Evolutionary conservation across 73 alveolate species (phyloP).

Genomic region (Tetrahymena thermophila): DNA sequence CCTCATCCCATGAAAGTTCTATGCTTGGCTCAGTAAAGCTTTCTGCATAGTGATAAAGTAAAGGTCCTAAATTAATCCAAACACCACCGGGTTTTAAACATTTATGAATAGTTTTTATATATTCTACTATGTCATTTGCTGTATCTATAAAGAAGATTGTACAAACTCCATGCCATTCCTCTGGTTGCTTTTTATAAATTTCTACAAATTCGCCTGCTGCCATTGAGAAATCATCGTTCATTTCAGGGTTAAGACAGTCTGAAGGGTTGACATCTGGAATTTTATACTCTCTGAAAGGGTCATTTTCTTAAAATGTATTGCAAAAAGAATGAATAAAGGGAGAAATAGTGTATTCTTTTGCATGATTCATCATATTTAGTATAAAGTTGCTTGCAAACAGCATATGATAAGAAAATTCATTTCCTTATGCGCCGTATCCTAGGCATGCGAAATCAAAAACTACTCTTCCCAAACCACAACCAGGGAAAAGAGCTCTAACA

Average conservation of each 20-base stretch:
- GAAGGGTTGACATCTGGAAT: constrained; percentile 68
- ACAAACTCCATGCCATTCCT: constrained; percentile 78
- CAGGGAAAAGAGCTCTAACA: constrained; percentile 90
- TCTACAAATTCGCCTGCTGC: constrained; percentile 95
- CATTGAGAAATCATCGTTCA: constrained; percentile 74
- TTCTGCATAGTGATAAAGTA: constrained; percentile 86
- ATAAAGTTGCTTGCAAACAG: constrained; percentile 80
- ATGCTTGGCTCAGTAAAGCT: constrained; percentile 59
- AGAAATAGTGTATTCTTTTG: constrained; percentile 57
- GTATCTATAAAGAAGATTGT: constrained; percentile 97
- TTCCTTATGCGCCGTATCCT: constrained; percentile 95
- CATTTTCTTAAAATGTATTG: constrained; percentile 61
- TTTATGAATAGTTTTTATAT: constrained; percentile 84
- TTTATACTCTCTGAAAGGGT: constrained; percentile 51
- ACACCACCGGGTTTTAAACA: constrained; percentile 84
- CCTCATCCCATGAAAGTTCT: constrained; percentile 84
- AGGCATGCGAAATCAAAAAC: constrained; percentile 91
- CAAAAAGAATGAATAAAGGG: constrained; percentile 85
- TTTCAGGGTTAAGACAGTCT: background rate
- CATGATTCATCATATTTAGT: constrained; percentile 65
- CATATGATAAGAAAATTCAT: constrained; percentile 96
- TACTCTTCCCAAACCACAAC: constrained; percentile 94
- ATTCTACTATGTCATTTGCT: constrained; percentile 91
- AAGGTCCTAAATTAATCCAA: constrained; percentile 93
- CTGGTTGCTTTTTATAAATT: constrained; percentile 53